phyloP scores from a whole-genome alignment of 768 basidiomycete genomes.

The Collybiopsis confluens region DNA sequence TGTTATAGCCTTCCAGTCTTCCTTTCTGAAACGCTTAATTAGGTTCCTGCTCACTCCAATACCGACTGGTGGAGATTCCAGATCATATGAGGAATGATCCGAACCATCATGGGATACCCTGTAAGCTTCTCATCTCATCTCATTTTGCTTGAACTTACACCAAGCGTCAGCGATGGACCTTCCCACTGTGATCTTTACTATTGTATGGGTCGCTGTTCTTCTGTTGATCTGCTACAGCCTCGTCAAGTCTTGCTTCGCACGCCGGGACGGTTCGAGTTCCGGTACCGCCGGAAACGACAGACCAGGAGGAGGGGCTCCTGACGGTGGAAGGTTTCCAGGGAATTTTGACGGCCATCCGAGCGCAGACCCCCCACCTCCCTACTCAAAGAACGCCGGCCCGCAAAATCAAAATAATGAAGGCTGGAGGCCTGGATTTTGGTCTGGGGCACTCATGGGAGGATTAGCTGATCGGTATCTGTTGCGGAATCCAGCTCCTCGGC shows the following conservation, averaged over 20 bases:
- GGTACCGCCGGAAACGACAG: background rate
- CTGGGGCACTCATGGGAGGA: slow-evolving; percentile 73
- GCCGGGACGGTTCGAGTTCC: slow-evolving; percentile 25
- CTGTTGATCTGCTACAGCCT: slow-evolving; percentile 53
- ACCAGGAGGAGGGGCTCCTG: slow-evolving; percentile 19
- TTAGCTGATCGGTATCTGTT: slow-evolving; percentile 53
- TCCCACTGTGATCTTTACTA: slow-evolving; percentile 45
- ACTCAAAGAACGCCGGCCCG: slow-evolving; percentile 39
- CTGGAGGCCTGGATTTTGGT: slow-evolving; percentile 74
- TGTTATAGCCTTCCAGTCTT: too few relatives aligned
- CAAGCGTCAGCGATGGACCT: slow-evolving; percentile 40
- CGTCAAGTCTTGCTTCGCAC: slow-evolving; percentile 48
- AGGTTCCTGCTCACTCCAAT: slow-evolving; percentile 89
- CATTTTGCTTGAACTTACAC: background rate
- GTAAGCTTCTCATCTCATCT: background rate
- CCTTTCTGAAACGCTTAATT: too few relatives aligned
- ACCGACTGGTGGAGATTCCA: slow-evolving; percentile 72
- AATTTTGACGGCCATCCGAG: slow-evolving; percentile 31
- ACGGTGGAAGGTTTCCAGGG: slow-evolving; percentile 49
- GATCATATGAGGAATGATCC: slow-evolving; percentile 29
- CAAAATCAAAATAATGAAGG: slow-evolving; percentile 15
- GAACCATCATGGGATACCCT: background rate
- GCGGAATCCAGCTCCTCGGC: slow-evolving; percentile 15
- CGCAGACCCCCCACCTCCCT: slow-evolving; percentile 50
- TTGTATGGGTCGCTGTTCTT: slow-evolving; percentile 53